phyloP scores from a whole-genome alignment of 2,329 filamentous ascomycete species.

The Pseudohalonectria lignicola region DNA sequence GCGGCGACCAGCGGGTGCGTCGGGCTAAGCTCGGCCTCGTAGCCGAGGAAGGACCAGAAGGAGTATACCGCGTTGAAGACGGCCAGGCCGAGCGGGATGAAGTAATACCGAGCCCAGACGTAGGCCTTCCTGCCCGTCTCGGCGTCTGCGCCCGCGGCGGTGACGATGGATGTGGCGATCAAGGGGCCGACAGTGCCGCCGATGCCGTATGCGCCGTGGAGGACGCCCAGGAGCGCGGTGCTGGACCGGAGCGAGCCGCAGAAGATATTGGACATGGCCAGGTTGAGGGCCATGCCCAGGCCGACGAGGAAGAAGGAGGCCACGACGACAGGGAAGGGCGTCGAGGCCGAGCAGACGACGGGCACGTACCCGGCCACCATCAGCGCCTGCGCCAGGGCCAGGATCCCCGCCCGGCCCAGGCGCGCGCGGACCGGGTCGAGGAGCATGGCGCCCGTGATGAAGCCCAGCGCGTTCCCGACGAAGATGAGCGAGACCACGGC shows the following conservation, averaged over 20 bases:
- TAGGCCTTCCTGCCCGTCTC: constrained; percentile 2
- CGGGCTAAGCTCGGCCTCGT: constrained; percentile 54
- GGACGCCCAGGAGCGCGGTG: constrained; percentile 45
- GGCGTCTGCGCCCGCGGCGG: constrained; percentile 31
- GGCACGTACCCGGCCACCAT: constrained; percentile 53
- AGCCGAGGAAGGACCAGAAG: constrained; percentile 59
- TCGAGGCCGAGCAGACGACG: constrained; percentile 51
- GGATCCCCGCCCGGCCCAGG: constrained; percentile 53
- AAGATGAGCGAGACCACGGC: constrained; percentile 74
- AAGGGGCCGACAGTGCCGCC: constrained; percentile 59
- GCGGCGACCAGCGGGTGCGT: neutral
- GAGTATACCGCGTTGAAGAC: constrained; percentile 44
- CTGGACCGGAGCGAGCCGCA: constrained; percentile 24
- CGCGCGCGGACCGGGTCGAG: constrained; percentile 52
- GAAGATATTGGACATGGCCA: constrained; percentile 47
- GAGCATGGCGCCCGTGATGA: constrained; percentile 60
- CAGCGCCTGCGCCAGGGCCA: constrained; percentile 46
- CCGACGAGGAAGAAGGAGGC: constrained; percentile 59
- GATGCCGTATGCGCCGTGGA: constrained; percentile 59
- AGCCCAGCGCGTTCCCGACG: constrained; percentile 65
- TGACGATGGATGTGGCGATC: constrained; percentile 63
- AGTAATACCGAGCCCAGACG: constrained; percentile 63
- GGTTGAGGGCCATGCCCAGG: constrained; percentile 42
- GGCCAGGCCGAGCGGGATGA: constrained; percentile 50
- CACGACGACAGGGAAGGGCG: constrained; percentile 60